A percentile compares a stretch with the other conserved stretches of the same genome.
These are phyloP conservation scores for Delitschia confertaspora DNA, from an alignment of 495 filamentous ascomycete genomes.

Conservation along the genomic window DNA sequence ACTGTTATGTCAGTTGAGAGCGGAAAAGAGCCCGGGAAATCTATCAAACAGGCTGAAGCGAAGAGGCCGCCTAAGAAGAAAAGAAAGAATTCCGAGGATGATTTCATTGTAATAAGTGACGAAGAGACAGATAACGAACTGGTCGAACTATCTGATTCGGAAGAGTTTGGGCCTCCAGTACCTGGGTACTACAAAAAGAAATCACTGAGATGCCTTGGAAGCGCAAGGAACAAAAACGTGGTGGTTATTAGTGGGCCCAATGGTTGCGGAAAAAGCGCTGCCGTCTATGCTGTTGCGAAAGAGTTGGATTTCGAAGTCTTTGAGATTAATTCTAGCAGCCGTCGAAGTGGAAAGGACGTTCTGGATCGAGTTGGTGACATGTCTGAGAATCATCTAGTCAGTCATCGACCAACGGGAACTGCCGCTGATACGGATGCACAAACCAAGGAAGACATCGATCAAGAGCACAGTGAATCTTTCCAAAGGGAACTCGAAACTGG, in stretches of 20 bases:
- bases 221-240: conserved; percentile 40
- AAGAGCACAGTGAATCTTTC: conserved; percentile 17
- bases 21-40: conserved; percentile 37
- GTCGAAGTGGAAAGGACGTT: conserved; percentile 82
- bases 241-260: conserved; percentile 81
- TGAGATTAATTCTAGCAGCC: conserved; percentile 78
- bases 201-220: conserved; percentile 30
- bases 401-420: conserved; percentile 31
- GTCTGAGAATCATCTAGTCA: conserved; percentile 88
- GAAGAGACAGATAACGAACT: conserved; percentile 75
- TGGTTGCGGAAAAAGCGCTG: conserved; percentile 89
- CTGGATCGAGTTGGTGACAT: conserved; percentile 90
- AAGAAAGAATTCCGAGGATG: conserved; percentile 59
- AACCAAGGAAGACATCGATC: conserved; percentile 8
- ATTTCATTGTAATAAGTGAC: conserved; percentile 77
- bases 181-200: conserved; percentile 15
- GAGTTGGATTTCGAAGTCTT: conserved; percentile 93
- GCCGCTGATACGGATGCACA: conserved; percentile 22
- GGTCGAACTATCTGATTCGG: conserved; percentile 59
- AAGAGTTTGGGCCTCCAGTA: conserved; percentile 43
- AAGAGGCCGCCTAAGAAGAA: conserved; percentile 44
- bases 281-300: conserved; percentile 88
- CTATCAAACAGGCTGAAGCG: neutral
- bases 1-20: conserved; percentile 65
- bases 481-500: conserved; percentile 51